These are phyloP conservation scores for Lanmaoa pseudosensibilis DNA, from an alignment of 768 basidiomycete genomes.

Conservation along the genomic window DNA sequence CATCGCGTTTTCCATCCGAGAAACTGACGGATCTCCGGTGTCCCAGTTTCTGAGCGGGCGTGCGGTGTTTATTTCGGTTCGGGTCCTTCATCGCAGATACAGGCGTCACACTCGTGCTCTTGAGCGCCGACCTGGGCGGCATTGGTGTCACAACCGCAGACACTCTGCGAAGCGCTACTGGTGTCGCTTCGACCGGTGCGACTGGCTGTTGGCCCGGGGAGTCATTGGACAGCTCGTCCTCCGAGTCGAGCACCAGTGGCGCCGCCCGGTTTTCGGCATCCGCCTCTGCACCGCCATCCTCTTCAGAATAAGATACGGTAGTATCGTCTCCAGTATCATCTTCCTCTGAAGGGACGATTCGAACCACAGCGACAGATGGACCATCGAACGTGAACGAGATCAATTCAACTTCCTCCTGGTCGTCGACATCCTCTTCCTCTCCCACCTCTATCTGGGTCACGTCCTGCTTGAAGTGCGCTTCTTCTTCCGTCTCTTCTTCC, in stretches of 20 bases:
- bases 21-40: slow-evolving; percentile 92
- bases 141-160: slow-evolving; percentile 25
- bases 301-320: slow-evolving; percentile 40
- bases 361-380: slow-evolving; percentile 51
- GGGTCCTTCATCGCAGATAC: slow-evolving; percentile 57
- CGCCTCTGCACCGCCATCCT: slow-evolving; percentile 16
- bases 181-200: slow-evolving; percentile 17
- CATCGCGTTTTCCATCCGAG: slow-evolving; percentile 88
- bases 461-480: slow-evolving; percentile 18
- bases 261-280: slow-evolving; percentile 9
- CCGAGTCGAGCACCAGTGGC: slow-evolving; percentile 29
- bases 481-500: slow-evolving; percentile 15
- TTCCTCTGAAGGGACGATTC: slow-evolving; percentile 45
- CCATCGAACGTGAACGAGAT: slow-evolving; percentile 74
- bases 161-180: slow-evolving; percentile 17
- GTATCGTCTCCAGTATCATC: slow-evolving; percentile 39
- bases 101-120: slow-evolving; percentile 52
- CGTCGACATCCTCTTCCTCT: slow-evolving; percentile 46
- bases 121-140: slow-evolving; percentile 42
- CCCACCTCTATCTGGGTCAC: slow-evolving; percentile 47
- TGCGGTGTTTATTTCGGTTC: slow-evolving; percentile 48
- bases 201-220: slow-evolving; percentile 5
- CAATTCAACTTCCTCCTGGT: slow-evolving; percentile 66
- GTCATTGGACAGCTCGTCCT: slow-evolving; percentile 38
- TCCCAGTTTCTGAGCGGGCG: slow-evolving; percentile 48